Base-by-base conservation (phyloP, 148 eudicot species). In the Rhododendron vialii region DNA sequence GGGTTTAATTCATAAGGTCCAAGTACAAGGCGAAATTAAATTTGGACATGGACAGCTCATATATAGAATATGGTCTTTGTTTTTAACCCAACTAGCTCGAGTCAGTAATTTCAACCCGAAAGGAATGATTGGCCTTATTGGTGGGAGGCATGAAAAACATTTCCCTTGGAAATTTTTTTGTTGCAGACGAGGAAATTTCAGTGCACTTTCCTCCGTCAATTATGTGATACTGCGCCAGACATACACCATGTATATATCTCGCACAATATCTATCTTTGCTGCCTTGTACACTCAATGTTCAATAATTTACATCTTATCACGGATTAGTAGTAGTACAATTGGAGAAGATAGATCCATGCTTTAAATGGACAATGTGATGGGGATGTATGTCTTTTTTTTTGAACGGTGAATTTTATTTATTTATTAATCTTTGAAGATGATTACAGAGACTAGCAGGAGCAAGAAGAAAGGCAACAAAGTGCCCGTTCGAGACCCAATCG, bases 131-230 rank as follows among this genome's bases (percentile, higher is more conserved):
- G 28, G 69, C 8, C 17, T 8, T 15, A 41, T 33, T 18, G 36
- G 14, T 1, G 48, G 71, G 38, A 9, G 47, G 33, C 26, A 47
- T 55, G 83, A 30, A 18, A 30, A 30, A 28, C 41, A 50, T 80
- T 51, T 51, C 57, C 83, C 0, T 81, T 57, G 48, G 24, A 8
- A 63, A 22, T 7, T 12, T 7, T 11, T 15, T 33, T 43, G 63
- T 10, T 81, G 48, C 36, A 14, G 57, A 33, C 33, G 36, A 10
- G 83, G 83, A 81, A 81, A 36, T 81, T 81, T 81, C 83, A 81
- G n/a, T 35, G 83, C 83, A 81, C 71, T 81, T 81, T 81, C 83
- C 83, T 81, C 36, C 48, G 47, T 57, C 83, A 81, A 35, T 81
- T 57, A 35, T 30, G 30, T 0, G 30, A 30, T 33, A 7, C 13